Evolutionary conservation across 176 grass and related monocot genomes (phyloP), one percentile per base, ranked within the genome.

Genomic region (Zea luxurians): DNA sequence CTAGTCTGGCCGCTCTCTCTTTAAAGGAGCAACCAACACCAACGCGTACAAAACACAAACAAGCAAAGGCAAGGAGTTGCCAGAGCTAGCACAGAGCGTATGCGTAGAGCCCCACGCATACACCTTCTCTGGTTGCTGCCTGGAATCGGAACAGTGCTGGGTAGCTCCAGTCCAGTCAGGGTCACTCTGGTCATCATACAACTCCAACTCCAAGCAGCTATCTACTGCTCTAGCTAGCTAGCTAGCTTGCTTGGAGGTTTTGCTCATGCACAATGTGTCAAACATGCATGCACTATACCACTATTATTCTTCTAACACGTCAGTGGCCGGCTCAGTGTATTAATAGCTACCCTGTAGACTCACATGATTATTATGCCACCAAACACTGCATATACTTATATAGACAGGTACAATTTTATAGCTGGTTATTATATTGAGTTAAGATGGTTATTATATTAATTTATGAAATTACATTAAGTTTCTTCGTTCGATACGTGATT

Each of bases 21-120:
- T 27, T 85, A 67, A 89, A 85, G 66, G 70, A 78, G 76, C 87
- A 73, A 36, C 72, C 87, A 73, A 36, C 72, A 59, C 71, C 82
- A 84, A 71, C 71, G 81, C 53, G 20, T 27, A 59, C 64, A 47
- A 46, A 43, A 75, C 81, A 68, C 65, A 55, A 40, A 49, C 49
- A 73, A 44, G 76, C 54, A 70, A 80, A 69, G 16, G 43, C 15
- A 6, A 17, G 3, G 45, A 77, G 65, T 21, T 69, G 27, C 34
- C 74, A 79, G 36, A 38, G 27, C 27, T 27, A 27, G 27, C 27
- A 27, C 27, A 27, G 27, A 27, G 27, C 27, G 27, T 27, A 27
- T n/a, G n/a, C n/a, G n/a, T n/a, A n/a, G n/a, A n/a, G n/a, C n/a
- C n/a, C n/a, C n/a, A 27, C 35, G 17, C 64, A 50, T 52, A 48